Evolutionary conservation across 306 rosid genomes (phyloP).

Genomic region (Geum urbanum): DNA sequence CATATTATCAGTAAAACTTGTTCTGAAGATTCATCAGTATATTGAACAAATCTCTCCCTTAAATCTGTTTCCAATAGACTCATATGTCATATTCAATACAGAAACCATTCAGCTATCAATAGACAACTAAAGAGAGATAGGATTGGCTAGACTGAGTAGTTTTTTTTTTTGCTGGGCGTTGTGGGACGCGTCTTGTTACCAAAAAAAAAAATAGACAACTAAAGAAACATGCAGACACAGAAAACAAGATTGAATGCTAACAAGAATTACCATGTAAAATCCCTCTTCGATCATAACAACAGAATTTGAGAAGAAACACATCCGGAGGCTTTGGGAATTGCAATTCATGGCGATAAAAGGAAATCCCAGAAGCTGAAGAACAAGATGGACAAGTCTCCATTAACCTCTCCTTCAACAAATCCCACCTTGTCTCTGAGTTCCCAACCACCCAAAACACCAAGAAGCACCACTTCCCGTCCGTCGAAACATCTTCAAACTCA

Average conservation of each 20-base stretch:
- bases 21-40: background rate
- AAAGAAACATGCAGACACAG: slow-evolving; percentile 8
- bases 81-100: no score
- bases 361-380: slow-evolving; percentile 78
- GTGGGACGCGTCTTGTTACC: no score
- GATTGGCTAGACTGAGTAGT: no score
- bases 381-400: slow-evolving; percentile 80
- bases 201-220: background rate
- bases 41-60: background rate
- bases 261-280: slow-evolving; percentile 69
- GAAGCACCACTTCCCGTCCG: slow-evolving; percentile 98
- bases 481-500: slow-evolving; percentile 62
- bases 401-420: slow-evolving; percentile 73
- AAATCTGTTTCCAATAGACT: background rate
- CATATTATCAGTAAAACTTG: background rate
- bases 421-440: slow-evolving; percentile 71
- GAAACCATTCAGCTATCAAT: background rate
- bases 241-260: background rate
- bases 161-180: no score
- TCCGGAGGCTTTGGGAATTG: slow-evolving; percentile 68
- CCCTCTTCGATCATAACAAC: slow-evolving; percentile 71
- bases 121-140: slow-evolving; percentile 2
- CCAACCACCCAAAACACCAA: slow-evolving; percentile 86
- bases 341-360: slow-evolving; percentile 54
- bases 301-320: slow-evolving; percentile 73